phyloP scores from a whole-genome alignment of 305 asterid species.

The Nicotiana rustica region DNA sequence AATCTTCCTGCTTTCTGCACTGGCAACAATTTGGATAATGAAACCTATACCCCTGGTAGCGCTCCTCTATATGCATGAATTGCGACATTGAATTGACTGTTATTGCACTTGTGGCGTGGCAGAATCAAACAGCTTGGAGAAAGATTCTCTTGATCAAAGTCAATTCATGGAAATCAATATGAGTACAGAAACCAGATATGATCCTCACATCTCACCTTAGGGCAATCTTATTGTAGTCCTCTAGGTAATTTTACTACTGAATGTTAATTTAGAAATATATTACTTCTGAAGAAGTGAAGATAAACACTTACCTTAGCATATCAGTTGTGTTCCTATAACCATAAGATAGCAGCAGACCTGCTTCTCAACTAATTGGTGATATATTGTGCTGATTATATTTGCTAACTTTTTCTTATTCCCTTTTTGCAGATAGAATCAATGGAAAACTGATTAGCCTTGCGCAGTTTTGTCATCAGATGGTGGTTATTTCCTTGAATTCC shows the following conservation, averaged over 20 bases:
- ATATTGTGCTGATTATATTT: background rate
- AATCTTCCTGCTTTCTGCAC: slow-evolving; percentile 26
- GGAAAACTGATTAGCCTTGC: background rate
- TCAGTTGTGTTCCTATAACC: background rate
- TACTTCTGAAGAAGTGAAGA: background rate
- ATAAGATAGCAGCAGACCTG: slow-evolving; percentile 8
- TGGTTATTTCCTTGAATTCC: background rate
- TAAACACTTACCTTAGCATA: background rate
- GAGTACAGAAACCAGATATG: background rate
- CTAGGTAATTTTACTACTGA: slow-evolving; percentile 22
- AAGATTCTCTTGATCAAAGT: background rate
- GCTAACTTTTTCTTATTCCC: background rate
- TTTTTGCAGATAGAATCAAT: slow-evolving; percentile 23
- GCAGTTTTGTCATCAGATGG: background rate
- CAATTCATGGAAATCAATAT: background rate
- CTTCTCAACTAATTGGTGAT: background rate
- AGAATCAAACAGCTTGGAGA: background rate
- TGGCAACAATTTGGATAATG: background rate
- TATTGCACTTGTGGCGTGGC: slow-evolving; percentile 12
- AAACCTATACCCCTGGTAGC: background rate
- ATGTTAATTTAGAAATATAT: background rate
- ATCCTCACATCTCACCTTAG: background rate
- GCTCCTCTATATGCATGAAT: background rate
- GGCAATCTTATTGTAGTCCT: background rate
- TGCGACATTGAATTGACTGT: background rate